A percentile compares a stretch with the other conserved stretches of the same genome.
These are phyloP conservation scores for Colletotrichum spinosum DNA, from an alignment of 2,329 filamentous ascomycete genomes.

Conservation along the genomic window DNA sequence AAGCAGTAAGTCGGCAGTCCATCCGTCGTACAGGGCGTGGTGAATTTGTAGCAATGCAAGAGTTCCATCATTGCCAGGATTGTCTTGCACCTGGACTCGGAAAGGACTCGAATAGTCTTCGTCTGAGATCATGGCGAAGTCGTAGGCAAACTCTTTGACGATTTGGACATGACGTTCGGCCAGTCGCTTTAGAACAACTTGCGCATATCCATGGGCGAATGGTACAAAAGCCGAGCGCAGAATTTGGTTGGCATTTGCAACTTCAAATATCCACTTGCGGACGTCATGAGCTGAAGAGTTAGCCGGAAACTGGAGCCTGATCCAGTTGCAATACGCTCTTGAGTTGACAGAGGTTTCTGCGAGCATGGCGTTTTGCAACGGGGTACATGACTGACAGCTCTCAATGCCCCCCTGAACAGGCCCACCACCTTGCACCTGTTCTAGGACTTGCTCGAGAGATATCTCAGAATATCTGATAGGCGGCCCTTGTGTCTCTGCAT, in stretches of 20 bases:
- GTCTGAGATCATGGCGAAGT: slow-evolving; percentile 49
- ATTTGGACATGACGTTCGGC: slow-evolving; percentile 54
- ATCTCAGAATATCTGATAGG: slow-evolving; percentile 9
- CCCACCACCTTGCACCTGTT: neutral
- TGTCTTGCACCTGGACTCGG: slow-evolving; percentile 63
- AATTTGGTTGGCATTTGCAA: slow-evolving; percentile 71
- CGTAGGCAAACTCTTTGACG: slow-evolving; percentile 50
- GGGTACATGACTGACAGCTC: slow-evolving; percentile 72
- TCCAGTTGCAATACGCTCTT: slow-evolving; percentile 80
- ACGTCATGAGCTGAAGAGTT: slow-evolving; percentile 53
- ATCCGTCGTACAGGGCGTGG: slow-evolving; percentile 92
- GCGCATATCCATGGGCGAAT: slow-evolving; percentile 65
- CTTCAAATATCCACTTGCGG: slow-evolving; percentile 57
- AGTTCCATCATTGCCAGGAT: slow-evolving; percentile 38
- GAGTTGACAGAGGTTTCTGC: slow-evolving; percentile 73
- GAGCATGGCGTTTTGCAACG: slow-evolving; percentile 84
- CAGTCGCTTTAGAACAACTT: slow-evolving; percentile 72
- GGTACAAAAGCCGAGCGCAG: slow-evolving; percentile 79
- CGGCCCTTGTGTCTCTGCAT: neutral
- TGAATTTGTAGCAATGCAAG: slow-evolving; percentile 72
- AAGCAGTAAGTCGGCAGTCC: slow-evolving; percentile 83
- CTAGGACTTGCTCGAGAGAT: neutral
- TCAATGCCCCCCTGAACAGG: slow-evolving; percentile 43
- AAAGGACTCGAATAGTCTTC: slow-evolving; percentile 67
- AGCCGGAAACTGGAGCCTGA: slow-evolving; percentile 70